A percentile compares a stretch with the other conserved stretches of the same genome.
phyloP scores from a whole-genome alignment of 257 asterid species.

The Solanum bukasovii region DNA sequence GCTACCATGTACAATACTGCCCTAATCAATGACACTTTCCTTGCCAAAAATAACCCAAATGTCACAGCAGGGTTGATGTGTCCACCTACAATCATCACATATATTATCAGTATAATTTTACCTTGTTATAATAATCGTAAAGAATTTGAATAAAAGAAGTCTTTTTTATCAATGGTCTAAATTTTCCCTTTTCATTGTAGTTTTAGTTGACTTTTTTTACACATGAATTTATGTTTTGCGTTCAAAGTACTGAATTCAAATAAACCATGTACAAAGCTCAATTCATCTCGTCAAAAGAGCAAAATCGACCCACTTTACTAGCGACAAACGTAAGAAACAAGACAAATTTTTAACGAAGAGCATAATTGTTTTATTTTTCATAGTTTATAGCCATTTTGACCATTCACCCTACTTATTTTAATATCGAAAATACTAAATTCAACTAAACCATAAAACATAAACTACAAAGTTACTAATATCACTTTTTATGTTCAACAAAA shows the following conservation, averaged over 20 bases:
- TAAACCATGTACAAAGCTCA: background rate
- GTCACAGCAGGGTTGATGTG: constrained; percentile 66
- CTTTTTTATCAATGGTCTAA: background rate
- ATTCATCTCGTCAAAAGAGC: background rate
- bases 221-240: background rate
- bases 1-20: constrained; percentile 59
- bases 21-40: constrained; percentile 57
- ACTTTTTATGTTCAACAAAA: background rate
- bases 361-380: background rate
- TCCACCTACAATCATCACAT: constrained; percentile 20
- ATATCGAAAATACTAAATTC: background rate
- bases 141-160: background rate
- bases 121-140: background rate
- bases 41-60: constrained; percentile 55
- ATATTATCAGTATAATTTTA: too few relatives aligned
- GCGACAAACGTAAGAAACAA: background rate
- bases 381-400: background rate
- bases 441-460: background rate
- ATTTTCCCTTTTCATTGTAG: background rate
- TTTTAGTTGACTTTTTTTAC: background rate
- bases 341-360: background rate
- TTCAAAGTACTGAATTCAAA: background rate
- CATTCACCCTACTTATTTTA: background rate
- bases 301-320: background rate
- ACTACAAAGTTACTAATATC: background rate